Evolutionary conservation across 108 stramenopile genomes (phyloP), one percentile per base, ranked within the genome.

Genomic region (Schizochytrium sp.): DNA sequence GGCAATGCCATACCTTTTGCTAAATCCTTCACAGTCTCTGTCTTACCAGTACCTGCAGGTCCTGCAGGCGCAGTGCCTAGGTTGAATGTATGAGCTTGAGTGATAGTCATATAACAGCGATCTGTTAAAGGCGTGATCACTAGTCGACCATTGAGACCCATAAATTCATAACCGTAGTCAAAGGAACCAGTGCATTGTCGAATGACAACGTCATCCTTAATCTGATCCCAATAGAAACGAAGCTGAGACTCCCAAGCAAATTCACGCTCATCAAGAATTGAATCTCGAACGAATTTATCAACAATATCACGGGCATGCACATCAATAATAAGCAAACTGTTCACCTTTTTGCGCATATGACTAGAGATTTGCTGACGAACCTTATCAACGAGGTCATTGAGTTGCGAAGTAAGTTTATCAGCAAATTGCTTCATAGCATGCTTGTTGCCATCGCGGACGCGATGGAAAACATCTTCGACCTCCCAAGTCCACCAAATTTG

Each of bases 111-210:
- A 89, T 95, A 95, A 90, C 95, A 95, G 12, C 94, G 91, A 72
- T 95, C 95, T 2, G 95, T 95, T 46, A 95, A 91, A 12, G 95
- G 95, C 47, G 95, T 95, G 89, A 95, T 95, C n/a, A 95, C 95
- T 28, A 95, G 89, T 28, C 95, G 92, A 28, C 94, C 94, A 89
- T 94, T 94, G 61, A 94, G 72, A 56, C 95, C 95, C 95, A 95
- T 94, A 89, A 94, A 95, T 91, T 95, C 95, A 88, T 94, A 95
- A 42, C 95, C 95, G 83, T 95, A 95, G 56, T 92, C 92, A 92
- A 95, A 95, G 8, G 89, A 57, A 3, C 94, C 95, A 4, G 95
- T 95, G 87, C 95, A 95, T 91, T 95, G 95, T 19, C 88, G 57
- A 44, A 95, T 94, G 17, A 90, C 56, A 76, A 94, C 93, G 88